These are phyloP conservation scores for Selaginella tamariscina DNA, from an alignment of 75 land plant genomes.

Conservation along the genomic window DNA sequence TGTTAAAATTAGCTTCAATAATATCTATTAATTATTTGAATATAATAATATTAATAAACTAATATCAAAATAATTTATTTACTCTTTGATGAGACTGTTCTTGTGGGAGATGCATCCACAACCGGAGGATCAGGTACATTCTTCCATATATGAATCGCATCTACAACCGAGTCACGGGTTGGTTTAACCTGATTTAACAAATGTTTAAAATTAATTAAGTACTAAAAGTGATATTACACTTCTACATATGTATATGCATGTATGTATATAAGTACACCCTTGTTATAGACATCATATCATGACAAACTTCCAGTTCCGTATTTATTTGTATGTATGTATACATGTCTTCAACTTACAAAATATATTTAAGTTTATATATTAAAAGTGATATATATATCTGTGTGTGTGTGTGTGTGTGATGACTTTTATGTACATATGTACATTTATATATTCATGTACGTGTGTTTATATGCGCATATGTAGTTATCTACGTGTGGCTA, in stretches of 20 bases:
- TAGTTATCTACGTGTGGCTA: no score
- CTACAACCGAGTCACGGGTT: slow-evolving; percentile 74
- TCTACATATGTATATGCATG: background rate
- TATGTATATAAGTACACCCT: background rate
- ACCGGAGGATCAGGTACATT: slow-evolving; percentile 33
- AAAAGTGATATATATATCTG: no score
- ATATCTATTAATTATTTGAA: no score
- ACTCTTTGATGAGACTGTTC: background rate
- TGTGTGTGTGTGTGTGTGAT: no score
- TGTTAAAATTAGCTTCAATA: no score
- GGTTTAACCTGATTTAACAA: slow-evolving; percentile 59
- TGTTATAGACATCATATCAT: background rate
- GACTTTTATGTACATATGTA: no score
- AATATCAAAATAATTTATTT: background rate
- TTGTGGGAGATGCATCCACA: background rate
- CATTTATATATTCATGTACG: no score
- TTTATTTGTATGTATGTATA: no score
- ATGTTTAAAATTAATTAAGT: background rate
- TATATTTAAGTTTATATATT: no score
- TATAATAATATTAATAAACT: background rate
- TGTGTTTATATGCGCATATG: no score
- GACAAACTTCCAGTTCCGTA: background rate
- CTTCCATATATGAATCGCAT: slow-evolving; percentile 86
- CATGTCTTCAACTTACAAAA: no score
- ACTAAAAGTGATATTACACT: background rate